phyloP scores from a whole-genome alignment of 306 rosid genomes.

The Prunus mume region DNA sequence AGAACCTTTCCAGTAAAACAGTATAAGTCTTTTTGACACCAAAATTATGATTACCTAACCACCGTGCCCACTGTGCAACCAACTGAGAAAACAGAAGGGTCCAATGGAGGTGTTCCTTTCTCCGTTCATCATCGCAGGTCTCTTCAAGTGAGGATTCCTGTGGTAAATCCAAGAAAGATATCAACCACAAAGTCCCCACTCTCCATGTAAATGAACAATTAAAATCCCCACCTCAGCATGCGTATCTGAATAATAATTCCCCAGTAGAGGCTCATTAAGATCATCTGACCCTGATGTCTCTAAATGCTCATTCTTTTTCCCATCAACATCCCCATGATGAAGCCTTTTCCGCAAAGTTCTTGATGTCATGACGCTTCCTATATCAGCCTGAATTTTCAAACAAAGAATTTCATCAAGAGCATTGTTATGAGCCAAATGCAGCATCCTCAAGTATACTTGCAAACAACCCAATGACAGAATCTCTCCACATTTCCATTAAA shows the following conservation, averaged over 20 bases:
- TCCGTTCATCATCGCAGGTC: slow-evolving; percentile 69
- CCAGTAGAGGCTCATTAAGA: slow-evolving; percentile 66
- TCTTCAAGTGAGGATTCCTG: slow-evolving; percentile 55
- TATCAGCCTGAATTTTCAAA: slow-evolving; percentile 31
- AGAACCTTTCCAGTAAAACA: background rate
- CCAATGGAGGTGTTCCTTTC: slow-evolving; percentile 80
- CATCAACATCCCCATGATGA: slow-evolving; percentile 81
- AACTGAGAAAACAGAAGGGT: slow-evolving; percentile 69
- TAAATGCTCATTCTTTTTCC: slow-evolving; percentile 50
- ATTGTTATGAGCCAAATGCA: background rate
- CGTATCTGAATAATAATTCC: slow-evolving; percentile 32
- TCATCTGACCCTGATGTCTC: slow-evolving; percentile 52
- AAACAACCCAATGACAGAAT: background rate
- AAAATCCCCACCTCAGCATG: slow-evolving; percentile 43
- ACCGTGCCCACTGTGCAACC: slow-evolving; percentile 86
- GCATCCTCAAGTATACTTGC: background rate
- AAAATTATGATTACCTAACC: slow-evolving; percentile 57
- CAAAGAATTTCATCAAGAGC: background rate
- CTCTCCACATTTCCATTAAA: background rate
- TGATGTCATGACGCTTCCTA: slow-evolving; percentile 48
- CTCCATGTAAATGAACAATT: background rate
- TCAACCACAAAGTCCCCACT: slow-evolving; percentile 8
- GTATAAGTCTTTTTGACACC: background rate
- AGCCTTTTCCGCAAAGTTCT: slow-evolving; percentile 78
- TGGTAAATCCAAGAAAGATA: background rate